Evolutionary conservation across 2,329 filamentous ascomycete genomes (phyloP).

Genomic region (Laburnicola sp.): DNA sequence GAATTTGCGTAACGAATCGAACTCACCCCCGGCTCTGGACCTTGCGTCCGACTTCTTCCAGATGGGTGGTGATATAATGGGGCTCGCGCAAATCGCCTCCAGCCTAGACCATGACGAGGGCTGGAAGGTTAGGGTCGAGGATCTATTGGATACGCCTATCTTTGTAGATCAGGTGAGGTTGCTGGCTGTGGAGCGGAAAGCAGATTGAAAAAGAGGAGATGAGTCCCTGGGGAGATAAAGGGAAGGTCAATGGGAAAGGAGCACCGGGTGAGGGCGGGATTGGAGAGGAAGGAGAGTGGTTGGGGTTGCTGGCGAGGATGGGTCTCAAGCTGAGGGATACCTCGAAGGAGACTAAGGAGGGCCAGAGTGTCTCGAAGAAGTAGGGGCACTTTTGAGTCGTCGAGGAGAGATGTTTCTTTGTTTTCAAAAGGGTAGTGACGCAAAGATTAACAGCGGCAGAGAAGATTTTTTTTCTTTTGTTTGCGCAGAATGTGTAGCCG

Average conservation of each 20-base stretch:
- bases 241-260: constrained; percentile 15
- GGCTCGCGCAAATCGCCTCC: constrained; percentile 35
- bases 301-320: constrained; percentile 17
- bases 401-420: too few relatives aligned
- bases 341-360: constrained; percentile 5
- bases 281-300: constrained; percentile 24
- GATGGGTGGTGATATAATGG: constrained; percentile 41
- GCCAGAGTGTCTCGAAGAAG: too few relatives aligned
- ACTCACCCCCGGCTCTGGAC: constrained; percentile 22
- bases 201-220: constrained; percentile 32
- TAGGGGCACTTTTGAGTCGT: too few relatives aligned
- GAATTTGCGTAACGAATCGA: constrained; percentile 33
- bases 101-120: constrained; percentile 33
- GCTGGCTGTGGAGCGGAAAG: constrained; percentile 30
- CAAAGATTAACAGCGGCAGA: too few relatives aligned
- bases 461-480: too few relatives aligned
- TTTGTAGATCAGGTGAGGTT: constrained; percentile 37
- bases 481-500: too few relatives aligned
- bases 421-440: too few relatives aligned
- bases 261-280: constrained; percentile 2
- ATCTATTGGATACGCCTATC: constrained; percentile 35
- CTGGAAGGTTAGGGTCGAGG: constrained; percentile 33
- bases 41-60: constrained; percentile 39
- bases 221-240: constrained; percentile 39
- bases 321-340: constrained; percentile 27